Conservation (phyloP, 164 flowering plant genomes). For the Euptelea pleiosperma region DNA sequence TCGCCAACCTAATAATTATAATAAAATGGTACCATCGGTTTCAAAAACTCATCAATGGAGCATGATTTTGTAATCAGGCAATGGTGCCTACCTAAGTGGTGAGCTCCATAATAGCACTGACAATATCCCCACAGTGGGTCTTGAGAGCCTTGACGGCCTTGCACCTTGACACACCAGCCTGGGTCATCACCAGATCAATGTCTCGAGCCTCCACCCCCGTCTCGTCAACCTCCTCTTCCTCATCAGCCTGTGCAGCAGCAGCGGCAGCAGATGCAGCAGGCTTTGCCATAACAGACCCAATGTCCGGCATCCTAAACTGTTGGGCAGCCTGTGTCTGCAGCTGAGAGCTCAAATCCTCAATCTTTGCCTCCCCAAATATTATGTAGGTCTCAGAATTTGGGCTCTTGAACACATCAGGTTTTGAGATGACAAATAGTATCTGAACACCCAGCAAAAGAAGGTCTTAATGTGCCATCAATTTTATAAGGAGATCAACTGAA, state of each 20-base stretch:
- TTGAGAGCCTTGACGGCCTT: constrained; percentile 90
- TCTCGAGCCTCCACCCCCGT: constrained; percentile 77
- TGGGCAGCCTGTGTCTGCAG: constrained; percentile 92
- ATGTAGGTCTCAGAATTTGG: constrained; percentile 85
- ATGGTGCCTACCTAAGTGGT: constrained; percentile 41
- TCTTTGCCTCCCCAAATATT: constrained; percentile 90
- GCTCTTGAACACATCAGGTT: constrained; percentile 93
- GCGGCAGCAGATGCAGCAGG: constrained; percentile 46
- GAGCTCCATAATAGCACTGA: constrained; percentile 92
- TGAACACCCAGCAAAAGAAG: constrained; percentile 22
- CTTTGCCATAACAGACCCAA: constrained; percentile 49
- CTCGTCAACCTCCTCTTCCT: constrained; percentile 83
- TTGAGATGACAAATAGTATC: constrained; percentile 82
- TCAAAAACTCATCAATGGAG: constrained; percentile 7
- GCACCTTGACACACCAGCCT: constrained; percentile 73
- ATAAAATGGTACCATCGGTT: not conserved
- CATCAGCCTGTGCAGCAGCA: constrained; percentile 46
- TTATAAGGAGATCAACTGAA: not conserved
- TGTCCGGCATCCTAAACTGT: constrained; percentile 78
- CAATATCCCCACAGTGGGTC: constrained; percentile 71
- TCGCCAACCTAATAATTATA: not conserved
- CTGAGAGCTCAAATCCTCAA: constrained; percentile 91
- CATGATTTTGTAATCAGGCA: not conserved
- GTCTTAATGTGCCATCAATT: not conserved
- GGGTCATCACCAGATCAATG: constrained; percentile 89